Conservation (phyloP, 1,139 yeast genomes). For the Kodamaea fungicola region DNA sequence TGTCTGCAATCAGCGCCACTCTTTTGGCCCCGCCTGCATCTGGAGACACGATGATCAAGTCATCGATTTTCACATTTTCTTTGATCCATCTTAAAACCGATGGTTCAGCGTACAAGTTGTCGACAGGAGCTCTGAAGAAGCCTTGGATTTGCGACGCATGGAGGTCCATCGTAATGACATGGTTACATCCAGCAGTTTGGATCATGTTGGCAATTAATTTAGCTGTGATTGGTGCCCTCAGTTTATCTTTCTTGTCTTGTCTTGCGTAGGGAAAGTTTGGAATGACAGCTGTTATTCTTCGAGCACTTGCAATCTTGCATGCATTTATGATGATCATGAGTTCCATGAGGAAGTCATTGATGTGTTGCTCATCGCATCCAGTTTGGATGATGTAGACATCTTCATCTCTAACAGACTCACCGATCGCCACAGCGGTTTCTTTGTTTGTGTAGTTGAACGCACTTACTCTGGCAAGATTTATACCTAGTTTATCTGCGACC, state of each 20-base stretch:
- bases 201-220: conserved; percentile 93
- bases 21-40: conserved; percentile 99
- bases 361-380: conserved; percentile 70
- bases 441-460: conserved; percentile 32
- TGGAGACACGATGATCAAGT: conserved; percentile 85
- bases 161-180: conserved; percentile 94
- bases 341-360: conserved; percentile 87
- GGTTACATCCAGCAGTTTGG: conserved; percentile 95
- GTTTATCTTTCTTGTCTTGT: conserved; percentile 94
- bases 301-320: conserved; percentile 91
- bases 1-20: conserved; percentile 93
- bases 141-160: conserved; percentile 99
- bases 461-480: conserved; percentile 39
- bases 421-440: conserved; percentile 75
- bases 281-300: conserved; percentile 90
- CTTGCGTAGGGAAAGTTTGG: conserved; percentile 98
- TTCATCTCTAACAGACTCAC: conserved; percentile 95
- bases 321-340: conserved; percentile 90
- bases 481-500: conserved; percentile 64
- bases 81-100: conserved; percentile 84
- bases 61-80: conserved; percentile 60
- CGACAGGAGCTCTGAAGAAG: conserved; percentile 93
- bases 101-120: conserved; percentile 94
- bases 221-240: conserved; percentile 96
- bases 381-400: conserved; percentile 91